Conservation (phyloP, 306 rosid species). For the Malus fusca region DNA sequence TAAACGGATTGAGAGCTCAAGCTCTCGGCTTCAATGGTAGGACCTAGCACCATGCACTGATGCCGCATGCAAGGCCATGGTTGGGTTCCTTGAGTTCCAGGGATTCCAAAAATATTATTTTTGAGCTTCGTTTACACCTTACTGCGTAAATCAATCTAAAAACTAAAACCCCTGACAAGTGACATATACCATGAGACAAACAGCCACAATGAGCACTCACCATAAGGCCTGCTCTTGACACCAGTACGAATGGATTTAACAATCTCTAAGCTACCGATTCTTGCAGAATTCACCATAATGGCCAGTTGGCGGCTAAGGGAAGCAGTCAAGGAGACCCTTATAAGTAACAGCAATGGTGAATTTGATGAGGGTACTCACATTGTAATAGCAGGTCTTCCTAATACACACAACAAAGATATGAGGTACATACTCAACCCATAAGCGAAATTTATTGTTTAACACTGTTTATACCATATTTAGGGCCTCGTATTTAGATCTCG, state of each 20-base stretch:
- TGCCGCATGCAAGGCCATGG: too few relatives aligned
- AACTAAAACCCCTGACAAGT: not conserved
- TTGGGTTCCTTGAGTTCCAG: too few relatives aligned
- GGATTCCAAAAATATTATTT: too few relatives aligned
- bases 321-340: constrained; percentile 56
- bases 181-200: not conserved
- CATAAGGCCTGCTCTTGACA: too few relatives aligned
- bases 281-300: constrained; percentile 85
- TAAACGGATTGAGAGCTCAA: too few relatives aligned
- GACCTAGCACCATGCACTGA: too few relatives aligned
- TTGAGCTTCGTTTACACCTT: not conserved
- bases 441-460: not conserved
- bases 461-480: too few relatives aligned
- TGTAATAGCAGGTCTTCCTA: constrained; percentile 77
- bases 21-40: too few relatives aligned
- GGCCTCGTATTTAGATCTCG: too few relatives aligned
- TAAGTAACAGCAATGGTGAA: constrained; percentile 43
- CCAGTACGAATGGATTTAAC: not conserved
- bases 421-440: constrained; percentile 30
- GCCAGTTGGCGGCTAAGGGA: constrained; percentile 72
- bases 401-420: constrained; percentile 69
- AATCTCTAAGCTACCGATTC: constrained; percentile 6
- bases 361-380: constrained; percentile 46
- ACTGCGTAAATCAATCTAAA: not conserved
- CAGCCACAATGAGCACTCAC: too few relatives aligned